Evolutionary conservation across 2,329 filamentous ascomycete genomes (phyloP).

Genomic region (Dothideomycetes sp.): DNA sequence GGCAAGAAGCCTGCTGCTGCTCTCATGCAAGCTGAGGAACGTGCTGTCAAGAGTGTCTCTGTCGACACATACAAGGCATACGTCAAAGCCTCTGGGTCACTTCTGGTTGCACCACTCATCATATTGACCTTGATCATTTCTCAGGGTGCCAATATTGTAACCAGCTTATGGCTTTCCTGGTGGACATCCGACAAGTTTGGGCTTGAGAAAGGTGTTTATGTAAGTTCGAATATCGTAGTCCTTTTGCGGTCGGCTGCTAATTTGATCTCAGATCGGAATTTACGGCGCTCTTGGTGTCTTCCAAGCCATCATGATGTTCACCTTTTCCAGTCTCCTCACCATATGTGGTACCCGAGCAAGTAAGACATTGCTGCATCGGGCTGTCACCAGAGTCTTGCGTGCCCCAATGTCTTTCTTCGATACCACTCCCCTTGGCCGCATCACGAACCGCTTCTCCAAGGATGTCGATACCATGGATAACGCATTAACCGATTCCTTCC

Average conservation of each 20-base stretch:
- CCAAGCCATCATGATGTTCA: constrained; percentile 67
- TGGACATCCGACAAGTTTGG: constrained; percentile 77
- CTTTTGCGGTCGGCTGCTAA: constrained; percentile 14
- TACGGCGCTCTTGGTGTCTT: constrained; percentile 60
- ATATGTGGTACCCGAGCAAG: constrained; percentile 72
- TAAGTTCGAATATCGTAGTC: constrained; percentile 32
- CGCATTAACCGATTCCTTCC: constrained; percentile 73
- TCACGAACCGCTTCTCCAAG: constrained; percentile 91
- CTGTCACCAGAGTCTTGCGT: constrained; percentile 62
- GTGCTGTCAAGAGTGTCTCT: constrained; percentile 63
- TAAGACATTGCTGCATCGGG: constrained; percentile 68
- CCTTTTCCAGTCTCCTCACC: constrained; percentile 68
- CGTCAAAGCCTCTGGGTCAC: constrained; percentile 60
- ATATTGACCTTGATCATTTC: constrained; percentile 56
- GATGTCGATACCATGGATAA: constrained; percentile 98
- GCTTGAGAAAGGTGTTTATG: constrained; percentile 58
- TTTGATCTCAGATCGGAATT: constrained; percentile 41
- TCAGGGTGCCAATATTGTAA: constrained; percentile 76
- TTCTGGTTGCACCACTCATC: constrained; percentile 55
- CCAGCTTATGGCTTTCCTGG: constrained; percentile 84
- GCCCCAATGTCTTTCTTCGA: constrained; percentile 87
- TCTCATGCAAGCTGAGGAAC: constrained; percentile 66
- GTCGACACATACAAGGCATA: constrained; percentile 74
- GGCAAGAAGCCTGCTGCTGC: constrained; percentile 37
- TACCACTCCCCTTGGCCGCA: constrained; percentile 86